Evolutionary conservation across 805 yeast species (phyloP).

Genomic region (Teunomyces lycoperdinae): DNA sequence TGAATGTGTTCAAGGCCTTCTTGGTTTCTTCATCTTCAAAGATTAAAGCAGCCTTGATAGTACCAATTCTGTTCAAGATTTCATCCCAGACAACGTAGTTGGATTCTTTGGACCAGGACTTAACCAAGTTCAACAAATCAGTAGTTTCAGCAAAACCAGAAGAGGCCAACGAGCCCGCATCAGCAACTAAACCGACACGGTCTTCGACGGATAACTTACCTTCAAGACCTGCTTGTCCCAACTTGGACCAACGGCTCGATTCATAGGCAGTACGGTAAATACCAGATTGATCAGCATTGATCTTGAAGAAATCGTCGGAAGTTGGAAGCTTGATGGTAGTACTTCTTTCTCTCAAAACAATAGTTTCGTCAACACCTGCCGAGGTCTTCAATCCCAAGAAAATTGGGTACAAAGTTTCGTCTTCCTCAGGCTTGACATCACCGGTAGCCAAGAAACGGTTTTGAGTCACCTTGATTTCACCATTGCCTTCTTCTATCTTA

Average conservation of each 20-base stretch:
- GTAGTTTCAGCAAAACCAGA: constrained; percentile 68
- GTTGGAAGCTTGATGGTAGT: constrained; percentile 39
- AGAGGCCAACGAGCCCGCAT: constrained; percentile 66
- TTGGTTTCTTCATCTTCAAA: constrained; percentile 49
- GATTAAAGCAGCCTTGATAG: constrained; percentile 51
- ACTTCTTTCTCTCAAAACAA: constrained; percentile 47
- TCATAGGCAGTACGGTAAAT: constrained; percentile 72
- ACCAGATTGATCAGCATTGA: constrained; percentile 73
- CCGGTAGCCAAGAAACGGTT: constrained; percentile 74
- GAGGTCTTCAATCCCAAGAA: constrained; percentile 61
- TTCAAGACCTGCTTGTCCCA: constrained; percentile 58
- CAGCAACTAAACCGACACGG: constrained; percentile 78
- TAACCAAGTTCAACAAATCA: constrained; percentile 56
- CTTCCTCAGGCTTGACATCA: constrained; percentile 75
- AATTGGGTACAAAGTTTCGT: constrained; percentile 65
- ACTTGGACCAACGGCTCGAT: constrained; percentile 63
- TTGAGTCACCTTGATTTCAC: constrained; percentile 58
- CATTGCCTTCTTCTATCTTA: constrained; percentile 54
- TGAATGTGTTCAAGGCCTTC: constrained; percentile 51
- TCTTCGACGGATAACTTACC: constrained; percentile 69
- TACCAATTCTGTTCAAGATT: constrained; percentile 47
- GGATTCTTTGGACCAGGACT: constrained; percentile 56
- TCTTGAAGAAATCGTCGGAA: constrained; percentile 55
- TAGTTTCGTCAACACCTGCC: constrained; percentile 57
- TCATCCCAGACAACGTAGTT: constrained; percentile 70